Base-by-base conservation (phyloP, 2,329 filamentous ascomycete genomes). In the Phyllosticta citribraziliensis region DNA sequence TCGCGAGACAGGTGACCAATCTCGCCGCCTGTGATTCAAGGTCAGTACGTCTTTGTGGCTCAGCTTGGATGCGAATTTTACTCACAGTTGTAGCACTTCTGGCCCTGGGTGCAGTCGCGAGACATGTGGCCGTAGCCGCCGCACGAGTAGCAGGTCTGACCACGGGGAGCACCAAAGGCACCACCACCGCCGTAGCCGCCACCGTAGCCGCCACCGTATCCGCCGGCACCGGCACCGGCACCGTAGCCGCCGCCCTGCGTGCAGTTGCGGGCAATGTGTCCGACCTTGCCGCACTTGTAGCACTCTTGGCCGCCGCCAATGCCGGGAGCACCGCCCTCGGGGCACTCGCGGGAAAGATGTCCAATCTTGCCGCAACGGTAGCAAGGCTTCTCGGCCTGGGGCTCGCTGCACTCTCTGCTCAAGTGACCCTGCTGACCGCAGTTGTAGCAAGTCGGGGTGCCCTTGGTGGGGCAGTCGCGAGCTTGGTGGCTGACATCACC, bases 41-140 rank as follows among this genome's bases (percentile, higher is more conserved):
- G 63, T 73, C 66, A 75, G 70, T 64, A 55, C 61, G 19, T 8
- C 20, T 63, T 14, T 19, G 9, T 2, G 1, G 22, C 33, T 1
- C 19, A n/a, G 2, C 10, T 22, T 51, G 56, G 50, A 57, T 56
- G 62, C 53, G 35, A 54, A 57, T 50, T 47, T 47, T 19, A 73
- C 82, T 73, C 73, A 86, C 94, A 97, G 86, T 97, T 97, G 87
- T 97, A 99, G 88, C 94, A 99, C 84, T 97, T 97, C 83, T 95
- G 93, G 72, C 94, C 94, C 77, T 97, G 95, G 70, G 93, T 95
- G 80, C 94, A 99, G 79, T 97, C 94, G 82, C 92, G 88, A 74
- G 89, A 92, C 88, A 96, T 93, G 82, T 99, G 94, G 72, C 93
- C 93, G 74, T 91, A 92, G 67, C 94, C 94, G 70, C 94, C 94